A percentile compares a stretch with the other conserved stretches of the same genome.
Conservation (phyloP, 2,329 filamentous ascomycete genomes). For the Harringtonia lauricola region DNA sequence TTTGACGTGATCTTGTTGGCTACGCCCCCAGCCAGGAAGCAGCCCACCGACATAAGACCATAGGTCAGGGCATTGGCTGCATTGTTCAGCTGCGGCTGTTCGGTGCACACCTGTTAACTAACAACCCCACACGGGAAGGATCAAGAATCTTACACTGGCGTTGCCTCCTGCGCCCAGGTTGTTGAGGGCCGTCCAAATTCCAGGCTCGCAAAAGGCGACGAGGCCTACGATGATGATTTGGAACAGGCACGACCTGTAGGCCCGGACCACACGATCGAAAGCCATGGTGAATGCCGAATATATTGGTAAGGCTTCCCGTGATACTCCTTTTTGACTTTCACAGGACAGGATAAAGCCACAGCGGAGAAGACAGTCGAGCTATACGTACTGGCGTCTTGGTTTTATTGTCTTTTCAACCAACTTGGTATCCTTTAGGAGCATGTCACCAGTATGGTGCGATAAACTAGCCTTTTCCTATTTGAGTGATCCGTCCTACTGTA, state of each 20-base stretch:
- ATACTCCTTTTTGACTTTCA: too few species aligned
- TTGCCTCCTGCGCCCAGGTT: conserved; percentile 1
- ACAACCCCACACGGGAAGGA: not conserved
- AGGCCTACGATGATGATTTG: conserved; percentile 2
- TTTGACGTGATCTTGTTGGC: conserved; percentile 1
- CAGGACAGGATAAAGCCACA: too few species aligned
- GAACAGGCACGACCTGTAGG: conserved; percentile 2
- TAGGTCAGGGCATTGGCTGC: conserved; percentile 1
- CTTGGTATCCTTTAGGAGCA: too few species aligned
- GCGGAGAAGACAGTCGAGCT: too few species aligned
- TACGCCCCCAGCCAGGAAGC: conserved; percentile 1
- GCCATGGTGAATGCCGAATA: too few species aligned
- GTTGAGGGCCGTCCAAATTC: conserved; percentile 3
- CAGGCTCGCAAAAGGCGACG: conserved; percentile 1
- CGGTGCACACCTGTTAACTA: not conserved
- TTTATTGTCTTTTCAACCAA: too few species aligned
- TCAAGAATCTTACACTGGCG: not conserved
- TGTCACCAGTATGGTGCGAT: too few species aligned
- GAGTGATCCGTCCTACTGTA: too few species aligned
- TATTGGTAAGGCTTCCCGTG: too few species aligned
- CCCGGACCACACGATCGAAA: too few species aligned
- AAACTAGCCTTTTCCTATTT: too few species aligned
- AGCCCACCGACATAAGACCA: conserved; percentile 2
- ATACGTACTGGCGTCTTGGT: too few species aligned
- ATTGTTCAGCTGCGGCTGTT: not conserved